Evolutionary conservation across 2,329 filamentous ascomycete species (phyloP).

Genomic region (Trichoderma brevicompactum): DNA sequence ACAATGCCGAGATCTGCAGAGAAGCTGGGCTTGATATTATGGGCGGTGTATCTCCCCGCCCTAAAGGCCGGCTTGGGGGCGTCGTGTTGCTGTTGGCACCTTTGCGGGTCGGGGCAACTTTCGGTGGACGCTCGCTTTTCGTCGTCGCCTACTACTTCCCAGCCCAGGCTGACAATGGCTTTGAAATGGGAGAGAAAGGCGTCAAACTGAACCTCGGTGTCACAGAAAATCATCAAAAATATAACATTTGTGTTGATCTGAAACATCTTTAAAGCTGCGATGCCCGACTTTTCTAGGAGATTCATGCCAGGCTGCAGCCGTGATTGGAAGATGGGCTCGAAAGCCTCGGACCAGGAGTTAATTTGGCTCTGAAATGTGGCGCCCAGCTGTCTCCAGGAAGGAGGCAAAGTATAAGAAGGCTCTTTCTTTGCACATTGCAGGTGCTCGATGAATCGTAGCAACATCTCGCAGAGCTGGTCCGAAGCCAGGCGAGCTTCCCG

Average conservation of each 20-base stretch:
- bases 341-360: conserved; percentile 60
- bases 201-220: conserved; percentile 63
- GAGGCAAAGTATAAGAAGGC: conserved; percentile 58
- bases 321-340: conserved; percentile 57
- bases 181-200: conserved; percentile 56
- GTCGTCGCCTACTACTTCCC: conserved; percentile 63
- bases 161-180: conserved; percentile 60
- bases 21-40: conserved; percentile 64
- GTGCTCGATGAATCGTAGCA: conserved; percentile 62
- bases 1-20: conserved; percentile 68
- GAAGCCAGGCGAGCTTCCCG: conserved; percentile 61
- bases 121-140: conserved; percentile 55
- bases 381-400: conserved; percentile 53
- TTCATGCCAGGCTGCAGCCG: conserved; percentile 54
- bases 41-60: conserved; percentile 49
- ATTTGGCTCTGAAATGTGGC: conserved; percentile 55
- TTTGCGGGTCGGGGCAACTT: conserved; percentile 50
- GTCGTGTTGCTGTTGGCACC: conserved; percentile 48
- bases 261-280: conserved; percentile 65
- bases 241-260: conserved; percentile 62
- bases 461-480: conserved; percentile 60
- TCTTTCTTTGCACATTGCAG: conserved; percentile 54
- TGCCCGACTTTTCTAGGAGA: conserved; percentile 62
- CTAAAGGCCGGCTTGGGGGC: conserved; percentile 44
- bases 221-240: conserved; percentile 64